phyloP scores from a whole-genome alignment of 108 stramenopile genomes.

The Asterionellopsis glacialis region DNA sequence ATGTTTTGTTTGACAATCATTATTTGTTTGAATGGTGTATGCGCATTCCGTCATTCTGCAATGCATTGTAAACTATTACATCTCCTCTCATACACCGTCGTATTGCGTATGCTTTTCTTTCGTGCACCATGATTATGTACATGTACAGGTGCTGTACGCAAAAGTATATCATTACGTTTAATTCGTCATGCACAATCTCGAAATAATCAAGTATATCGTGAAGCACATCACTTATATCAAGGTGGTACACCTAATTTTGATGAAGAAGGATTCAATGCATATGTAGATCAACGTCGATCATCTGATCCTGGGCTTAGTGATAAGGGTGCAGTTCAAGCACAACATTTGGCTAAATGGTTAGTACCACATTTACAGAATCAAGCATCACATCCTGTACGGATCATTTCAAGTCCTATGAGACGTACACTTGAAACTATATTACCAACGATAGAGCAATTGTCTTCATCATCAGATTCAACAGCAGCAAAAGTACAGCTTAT shows the following conservation, averaged over 20 bases:
- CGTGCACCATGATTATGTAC: too few species aligned
- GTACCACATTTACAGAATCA: constrained; percentile 50
- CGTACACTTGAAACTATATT: constrained; percentile 64
- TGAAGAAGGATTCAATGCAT: constrained; percentile 47
- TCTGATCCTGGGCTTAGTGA: constrained; percentile 58
- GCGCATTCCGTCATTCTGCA: too few species aligned
- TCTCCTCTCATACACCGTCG: too few species aligned
- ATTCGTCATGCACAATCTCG: constrained; percentile 60
- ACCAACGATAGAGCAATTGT: constrained; percentile 45
- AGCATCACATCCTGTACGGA: constrained; percentile 50
- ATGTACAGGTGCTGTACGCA: constrained; percentile 20
- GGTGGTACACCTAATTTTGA: constrained; percentile 67
- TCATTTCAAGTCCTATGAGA: constrained; percentile 69
- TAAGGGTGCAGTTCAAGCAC: constrained; percentile 46
- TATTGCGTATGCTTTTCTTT: too few species aligned
- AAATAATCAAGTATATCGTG: constrained; percentile 36
- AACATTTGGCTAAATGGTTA: constrained; percentile 42
- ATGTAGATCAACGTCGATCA: constrained; percentile 48
- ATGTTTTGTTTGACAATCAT: too few species aligned
- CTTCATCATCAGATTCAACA: constrained; percentile 2
- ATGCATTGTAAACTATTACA: too few species aligned
- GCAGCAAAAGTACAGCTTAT: constrained; percentile 19
- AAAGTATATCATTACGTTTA: constrained; percentile 45
- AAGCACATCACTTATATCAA: constrained; percentile 40
- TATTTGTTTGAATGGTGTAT: too few species aligned